phyloP scores from a whole-genome alignment of 345 rosid genomes.

The Eutrema heterophyllum region DNA sequence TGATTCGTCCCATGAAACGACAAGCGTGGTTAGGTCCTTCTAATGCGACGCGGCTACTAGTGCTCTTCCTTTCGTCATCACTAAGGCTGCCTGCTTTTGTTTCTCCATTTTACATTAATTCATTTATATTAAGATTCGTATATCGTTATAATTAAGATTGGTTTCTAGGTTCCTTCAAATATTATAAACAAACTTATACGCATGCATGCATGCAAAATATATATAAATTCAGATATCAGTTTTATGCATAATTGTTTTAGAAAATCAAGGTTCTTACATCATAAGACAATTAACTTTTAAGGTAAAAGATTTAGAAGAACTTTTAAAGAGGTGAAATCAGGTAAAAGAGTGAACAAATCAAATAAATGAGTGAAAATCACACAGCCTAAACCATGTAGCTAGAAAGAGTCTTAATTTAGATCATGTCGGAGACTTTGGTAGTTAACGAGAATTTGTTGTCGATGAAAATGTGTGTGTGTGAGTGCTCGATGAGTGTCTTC shows the following conservation, averaged over 20 bases:
- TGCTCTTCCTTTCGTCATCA: slow-evolving; percentile 22
- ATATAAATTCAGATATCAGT: too few relatives aligned
- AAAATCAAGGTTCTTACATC: too few relatives aligned
- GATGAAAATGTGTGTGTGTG: background rate
- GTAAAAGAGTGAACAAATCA: too few relatives aligned
- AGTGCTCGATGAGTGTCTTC: background rate
- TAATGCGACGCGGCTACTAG: slow-evolving; percentile 35
- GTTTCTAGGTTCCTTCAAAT: slow-evolving; percentile 14
- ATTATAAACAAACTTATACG: slow-evolving; percentile 14
- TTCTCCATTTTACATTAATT: background rate
- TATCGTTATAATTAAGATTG: slow-evolving; percentile 9
- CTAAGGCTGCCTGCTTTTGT: slow-evolving; percentile 20
- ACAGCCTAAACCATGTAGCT: too few relatives aligned
- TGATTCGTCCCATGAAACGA: slow-evolving; percentile 33
- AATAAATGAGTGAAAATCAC: too few relatives aligned
- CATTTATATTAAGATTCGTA: slow-evolving; percentile 2
- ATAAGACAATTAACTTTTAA: too few relatives aligned
- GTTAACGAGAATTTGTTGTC: too few relatives aligned
- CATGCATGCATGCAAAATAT: slow-evolving; percentile 6
- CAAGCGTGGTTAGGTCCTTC: slow-evolving; percentile 34
- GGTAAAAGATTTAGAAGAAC: too few relatives aligned
- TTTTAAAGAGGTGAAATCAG: too few relatives aligned
- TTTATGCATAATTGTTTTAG: too few relatives aligned
- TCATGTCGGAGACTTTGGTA: too few relatives aligned
- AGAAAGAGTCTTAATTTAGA: too few relatives aligned